A percentile compares a stretch with the other conserved stretches of the same genome.
Conservation (phyloP, 1,284 basidiomycete species). For the Irpex rosettiformis region DNA sequence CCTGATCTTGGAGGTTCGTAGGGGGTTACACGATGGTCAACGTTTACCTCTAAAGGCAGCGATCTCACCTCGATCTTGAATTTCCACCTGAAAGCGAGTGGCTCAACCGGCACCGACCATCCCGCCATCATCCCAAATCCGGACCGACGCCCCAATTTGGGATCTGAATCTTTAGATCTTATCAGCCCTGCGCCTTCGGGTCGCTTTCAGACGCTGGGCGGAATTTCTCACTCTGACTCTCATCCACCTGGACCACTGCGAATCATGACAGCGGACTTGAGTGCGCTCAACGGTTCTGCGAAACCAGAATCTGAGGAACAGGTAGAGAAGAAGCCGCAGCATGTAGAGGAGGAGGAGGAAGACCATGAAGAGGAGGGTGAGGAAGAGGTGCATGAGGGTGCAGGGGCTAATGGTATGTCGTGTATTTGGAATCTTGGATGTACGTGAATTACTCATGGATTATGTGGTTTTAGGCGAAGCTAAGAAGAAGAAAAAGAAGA, state of each 20-base stretch:
- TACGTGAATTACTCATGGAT: background rate
- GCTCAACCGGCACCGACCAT: too few species aligned
- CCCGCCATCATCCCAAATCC: background rate
- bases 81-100: too few species aligned
- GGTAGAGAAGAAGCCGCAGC: too few species aligned
- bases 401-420: conserved; percentile 18
- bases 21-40: too few species aligned
- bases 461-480: conserved; percentile 24
- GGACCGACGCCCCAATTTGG: background rate
- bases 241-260: too few species aligned
- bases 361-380: conserved; percentile 29
- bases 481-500: conserved; percentile 88
- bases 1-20: background rate
- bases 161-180: background rate
- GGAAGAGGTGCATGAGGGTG: conserved; percentile 22
- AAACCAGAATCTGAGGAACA: conserved; percentile 15
- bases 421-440: background rate
- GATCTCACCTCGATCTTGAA: too few species aligned
- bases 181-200: background rate
- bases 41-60: too few species aligned
- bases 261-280: conserved; percentile 10
- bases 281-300: conserved; percentile 1
- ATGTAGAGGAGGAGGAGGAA: conserved; percentile 27
- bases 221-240: conserved; percentile 10
- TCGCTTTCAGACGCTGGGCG: background rate